These are phyloP conservation scores for Dichotomopilus funicola DNA, from an alignment of 2,329 filamentous ascomycete species.

Conservation along the genomic window DNA sequence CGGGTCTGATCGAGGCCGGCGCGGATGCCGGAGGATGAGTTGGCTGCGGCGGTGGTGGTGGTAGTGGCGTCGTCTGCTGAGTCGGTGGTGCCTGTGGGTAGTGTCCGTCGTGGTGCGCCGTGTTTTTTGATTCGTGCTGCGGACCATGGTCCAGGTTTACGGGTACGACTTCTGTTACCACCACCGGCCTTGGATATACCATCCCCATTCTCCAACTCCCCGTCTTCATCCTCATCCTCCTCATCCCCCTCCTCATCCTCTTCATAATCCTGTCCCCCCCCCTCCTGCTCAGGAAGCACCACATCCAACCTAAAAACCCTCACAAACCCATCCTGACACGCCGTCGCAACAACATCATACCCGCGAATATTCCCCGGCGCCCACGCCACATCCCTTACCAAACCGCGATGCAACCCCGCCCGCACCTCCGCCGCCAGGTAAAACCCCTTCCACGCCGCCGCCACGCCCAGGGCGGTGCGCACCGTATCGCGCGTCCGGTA, in stretches of 20 bases:
- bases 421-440: constrained; percentile 74
- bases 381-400: constrained; percentile 88
- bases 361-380: constrained; percentile 85
- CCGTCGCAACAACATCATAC: constrained; percentile 84
- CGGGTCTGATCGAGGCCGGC: constrained; percentile 48
- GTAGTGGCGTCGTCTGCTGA: not conserved
- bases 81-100: not conserved
- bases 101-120: constrained; percentile 13
- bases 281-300: constrained; percentile 29
- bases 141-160: constrained; percentile 33
- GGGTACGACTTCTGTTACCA: not conserved
- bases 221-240: not conserved
- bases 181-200: not conserved
- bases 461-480: constrained; percentile 44
- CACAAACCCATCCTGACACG: constrained; percentile 84
- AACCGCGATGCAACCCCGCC: constrained; percentile 54
- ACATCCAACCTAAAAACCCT: constrained; percentile 80
- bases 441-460: constrained; percentile 64
- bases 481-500: constrained; percentile 66
- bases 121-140: constrained; percentile 38
- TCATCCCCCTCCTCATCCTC: not conserved
- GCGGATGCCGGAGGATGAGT: constrained; percentile 34
- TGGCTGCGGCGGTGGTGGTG: constrained; percentile 26
- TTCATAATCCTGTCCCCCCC: not conserved
- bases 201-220: too few relatives aligned